Base-by-base conservation (phyloP, 2,329 filamentous ascomycete species). In the Tolypocladium capitatum region DNA sequence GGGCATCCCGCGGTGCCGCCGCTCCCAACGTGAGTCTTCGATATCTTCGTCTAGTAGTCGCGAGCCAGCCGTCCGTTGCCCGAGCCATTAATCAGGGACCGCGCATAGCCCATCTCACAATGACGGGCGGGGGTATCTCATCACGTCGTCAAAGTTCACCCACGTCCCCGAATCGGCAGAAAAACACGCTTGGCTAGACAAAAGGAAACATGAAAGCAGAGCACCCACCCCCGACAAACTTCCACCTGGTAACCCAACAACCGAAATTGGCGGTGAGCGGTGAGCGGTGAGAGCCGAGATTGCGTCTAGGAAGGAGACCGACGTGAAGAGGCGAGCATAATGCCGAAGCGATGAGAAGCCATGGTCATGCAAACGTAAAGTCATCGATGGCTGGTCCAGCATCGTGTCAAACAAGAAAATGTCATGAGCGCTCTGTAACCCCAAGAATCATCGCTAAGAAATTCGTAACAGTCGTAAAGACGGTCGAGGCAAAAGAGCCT, bases 101-200 rank as follows among this genome's bases (percentile, higher is more conserved):
- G 35, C n/a, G 28, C 34, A 14, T 21, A 31, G 32, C 33, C 41
- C 52, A 52, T 56, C 53, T 53, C 46, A 50, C 36, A 53, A 52
- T 53, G 52, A 52, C 36, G 38, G 38, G 38, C 24, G 24, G 24
- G 38, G 38, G 38, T 42, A 42, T 42, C 38, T 42, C 38, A 42
- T 42, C 38, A 42, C 38, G 38, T 42, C 38, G 9, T 42, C 24
- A 28, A 42, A 18, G 16, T 18, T 10, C 38, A 21, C 38, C 16
- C 3, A 7, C 16, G 35, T 24, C 11, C 21, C 13, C 24, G 9
- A 42, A 18, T 18, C 4, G 35, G 16, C 24, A 4, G 7, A 27
- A 42, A 42, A 30, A 18, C 20, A 42, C 38, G 38, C 38, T 42
- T 18, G 38, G 24, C 8, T 10, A 41, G 16, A 16, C 8, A 18